These are phyloP conservation scores for Globisporangium splendens DNA, from an alignment of 352 stramenopile species.

Conservation along the genomic window DNA sequence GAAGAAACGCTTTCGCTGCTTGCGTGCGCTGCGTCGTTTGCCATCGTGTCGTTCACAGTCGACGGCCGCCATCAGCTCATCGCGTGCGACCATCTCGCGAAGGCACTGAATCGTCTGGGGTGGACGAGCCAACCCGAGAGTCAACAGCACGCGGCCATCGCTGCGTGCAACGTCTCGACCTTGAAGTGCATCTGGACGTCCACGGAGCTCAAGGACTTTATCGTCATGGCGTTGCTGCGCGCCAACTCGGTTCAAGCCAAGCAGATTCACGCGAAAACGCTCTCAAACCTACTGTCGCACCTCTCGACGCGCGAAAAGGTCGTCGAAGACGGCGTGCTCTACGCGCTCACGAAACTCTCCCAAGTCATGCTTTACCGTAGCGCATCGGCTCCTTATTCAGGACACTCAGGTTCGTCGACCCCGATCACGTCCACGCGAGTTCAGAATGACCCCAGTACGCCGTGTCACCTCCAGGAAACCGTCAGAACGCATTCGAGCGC, in stretches of 20 bases:
- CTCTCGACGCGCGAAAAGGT: constrained; percentile 42
- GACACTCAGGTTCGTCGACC: constrained; percentile 2
- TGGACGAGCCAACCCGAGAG: constrained; percentile 71
- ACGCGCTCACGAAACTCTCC: constrained; percentile 77
- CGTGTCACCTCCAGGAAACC: not conserved
- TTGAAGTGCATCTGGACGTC: constrained; percentile 70
- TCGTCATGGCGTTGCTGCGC: constrained; percentile 69
- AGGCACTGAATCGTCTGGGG: constrained; percentile 66
- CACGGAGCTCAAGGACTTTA: constrained; percentile 77
- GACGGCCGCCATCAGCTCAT: constrained; percentile 59
- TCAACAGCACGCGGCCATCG: constrained; percentile 76
- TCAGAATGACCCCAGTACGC: not conserved
- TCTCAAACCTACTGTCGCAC: constrained; percentile 76
- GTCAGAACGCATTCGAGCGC: not conserved
- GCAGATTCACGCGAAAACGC: constrained; percentile 78
- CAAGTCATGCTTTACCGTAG: constrained; percentile 40
- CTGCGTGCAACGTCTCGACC: constrained; percentile 73
- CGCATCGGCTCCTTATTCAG: constrained; percentile 3
- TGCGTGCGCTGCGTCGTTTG: constrained; percentile 72
- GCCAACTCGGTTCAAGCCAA: constrained; percentile 80
- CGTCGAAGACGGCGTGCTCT: constrained; percentile 73
- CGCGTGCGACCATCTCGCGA: constrained; percentile 40
- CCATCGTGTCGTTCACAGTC: constrained; percentile 69
- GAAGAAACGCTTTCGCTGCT: constrained; percentile 68
- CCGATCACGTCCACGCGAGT: not conserved